Conservation (phyloP, 495 filamentous ascomycete species). For the Wilcoxina mikolae region DNA sequence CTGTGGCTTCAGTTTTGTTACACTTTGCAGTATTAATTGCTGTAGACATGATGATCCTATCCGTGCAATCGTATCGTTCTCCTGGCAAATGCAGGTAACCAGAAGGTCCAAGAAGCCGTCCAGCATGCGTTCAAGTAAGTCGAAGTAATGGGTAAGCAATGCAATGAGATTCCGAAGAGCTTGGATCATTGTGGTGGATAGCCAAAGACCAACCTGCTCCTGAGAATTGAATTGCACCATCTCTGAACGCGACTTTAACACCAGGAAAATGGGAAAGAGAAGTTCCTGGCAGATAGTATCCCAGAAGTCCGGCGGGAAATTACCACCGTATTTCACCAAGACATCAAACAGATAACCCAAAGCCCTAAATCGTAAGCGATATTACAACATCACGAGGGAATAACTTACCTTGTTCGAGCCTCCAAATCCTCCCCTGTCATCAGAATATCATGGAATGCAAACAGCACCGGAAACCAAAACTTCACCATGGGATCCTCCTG, state of each 20-base stretch:
- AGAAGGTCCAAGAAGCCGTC: slow-evolving; percentile 86
- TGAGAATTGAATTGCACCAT: slow-evolving; percentile 87
- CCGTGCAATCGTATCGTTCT: slow-evolving; percentile 94
- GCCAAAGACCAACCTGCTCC: slow-evolving; percentile 95
- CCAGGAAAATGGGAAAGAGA: slow-evolving; percentile 96
- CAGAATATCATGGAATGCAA: slow-evolving; percentile 94
- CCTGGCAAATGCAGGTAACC: slow-evolving; percentile 92
- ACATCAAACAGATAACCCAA: slow-evolving; percentile 93
- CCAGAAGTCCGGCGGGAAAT: slow-evolving; percentile 92
- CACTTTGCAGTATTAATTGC: slow-evolving; percentile 88
- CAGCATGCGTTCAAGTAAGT: slow-evolving; percentile 88
- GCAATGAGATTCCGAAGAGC: slow-evolving; percentile 95
- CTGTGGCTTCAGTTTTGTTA: slow-evolving; percentile 66
- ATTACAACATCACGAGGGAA: not conserved
- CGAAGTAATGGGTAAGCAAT: slow-evolving; percentile 96
- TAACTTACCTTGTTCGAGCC: slow-evolving; percentile 55
- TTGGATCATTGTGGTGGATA: slow-evolving; percentile 99
- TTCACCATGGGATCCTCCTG: slow-evolving; percentile 55
- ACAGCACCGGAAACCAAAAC: slow-evolving; percentile 95
- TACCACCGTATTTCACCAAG: slow-evolving; percentile 72
- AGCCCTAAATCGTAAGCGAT: slow-evolving; percentile 32
- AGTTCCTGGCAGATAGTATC: slow-evolving; percentile 95
- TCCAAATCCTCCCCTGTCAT: slow-evolving; percentile 99
- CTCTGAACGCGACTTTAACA: slow-evolving; percentile 85
- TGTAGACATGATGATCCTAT: slow-evolving; percentile 97